Base-by-base conservation (phyloP, 2,329 filamentous ascomycete genomes). In the Fusarium irregulare region DNA sequence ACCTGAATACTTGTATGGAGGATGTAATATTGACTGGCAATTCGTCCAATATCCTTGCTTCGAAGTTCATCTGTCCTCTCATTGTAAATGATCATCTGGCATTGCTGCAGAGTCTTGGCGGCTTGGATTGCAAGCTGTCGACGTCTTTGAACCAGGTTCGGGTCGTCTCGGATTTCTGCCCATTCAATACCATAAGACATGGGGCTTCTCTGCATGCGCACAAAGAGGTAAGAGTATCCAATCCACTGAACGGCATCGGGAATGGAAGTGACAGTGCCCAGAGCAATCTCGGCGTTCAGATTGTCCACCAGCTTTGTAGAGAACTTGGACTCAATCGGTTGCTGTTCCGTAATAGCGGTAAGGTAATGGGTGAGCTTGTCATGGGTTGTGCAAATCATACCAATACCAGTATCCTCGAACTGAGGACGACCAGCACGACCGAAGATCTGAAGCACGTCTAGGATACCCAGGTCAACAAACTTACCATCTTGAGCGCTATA, bases 1-100 rank as follows among this genome's bases (percentile, higher is more conserved):
- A 98, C 92, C 78, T 98, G 92, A 67, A 99, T 92, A 78, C 93
- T 98, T 16, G 92, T 92, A 76, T 99, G 94, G 49, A 97, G 85
- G 50, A 99, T 95, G 76, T 99, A 99, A 77, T 92, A 99, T 79
- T 99, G 95, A 79, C 95, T 98, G 18, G 96, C 96, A 78, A 99
- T 99, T 18, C 96, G 91, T 5, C 96, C 96, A 53, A 98, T 92
- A 75, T 99, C 95, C 79, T 99, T 99, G 64, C 94, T 92, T 63
- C 93, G 90, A 11, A 99, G 87, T 75, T 98, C 95, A 73, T 98
- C 95, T 0, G 95, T 99, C 20, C 86, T 88, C 76, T 98, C 96
- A 72, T 99, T 98, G 84, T 95, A 99, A 60, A 99, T 96, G 75
- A 99, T 96, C 97, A 99, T 99, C 80, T 99, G 96, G 73, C 93